phyloP scores from a whole-genome alignment of 805 yeast genomes.

The Kazachstania viticola region DNA sequence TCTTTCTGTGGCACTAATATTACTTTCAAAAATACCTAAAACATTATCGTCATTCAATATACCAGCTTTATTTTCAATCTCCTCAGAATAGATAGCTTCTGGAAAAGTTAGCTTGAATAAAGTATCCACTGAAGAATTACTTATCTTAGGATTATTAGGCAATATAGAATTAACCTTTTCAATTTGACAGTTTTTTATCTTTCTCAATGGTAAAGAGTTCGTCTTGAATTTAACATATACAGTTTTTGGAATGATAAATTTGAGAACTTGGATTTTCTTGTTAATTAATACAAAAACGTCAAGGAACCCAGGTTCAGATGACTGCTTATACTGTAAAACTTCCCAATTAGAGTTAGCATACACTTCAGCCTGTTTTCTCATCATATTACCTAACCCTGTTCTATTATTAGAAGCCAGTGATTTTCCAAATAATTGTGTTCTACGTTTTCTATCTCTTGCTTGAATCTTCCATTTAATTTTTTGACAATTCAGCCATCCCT shows the following conservation, averaged over 20 bases:
- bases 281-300: constrained; percentile 60
- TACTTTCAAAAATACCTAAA: constrained; percentile 65
- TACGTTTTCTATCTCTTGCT: constrained; percentile 55
- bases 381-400: constrained; percentile 53
- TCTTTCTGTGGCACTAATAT: constrained; percentile 55
- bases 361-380: constrained; percentile 67
- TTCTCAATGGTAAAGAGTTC: constrained; percentile 29
- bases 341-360: constrained; percentile 80
- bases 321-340: constrained; percentile 54
- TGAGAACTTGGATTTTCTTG: constrained; percentile 61
- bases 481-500: constrained; percentile 57
- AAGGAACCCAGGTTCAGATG: constrained; percentile 59
- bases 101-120: constrained; percentile 59
- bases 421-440: constrained; percentile 71
- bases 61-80: constrained; percentile 46
- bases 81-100: constrained; percentile 48
- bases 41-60: constrained; percentile 51
- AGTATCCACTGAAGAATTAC: constrained; percentile 31
- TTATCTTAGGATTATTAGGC: constrained; percentile 50
- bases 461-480: constrained; percentile 84
- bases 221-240: constrained; percentile 57
- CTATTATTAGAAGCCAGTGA: constrained; percentile 41
- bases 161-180: constrained; percentile 49
- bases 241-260: constrained; percentile 62
- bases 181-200: constrained; percentile 41